Percentiles rank a stretch among this genome's conserved stretches.
These are phyloP conservation scores for Dendrobium catenatum DNA, from an alignment of 106 monocot species.

Conservation along the genomic window DNA sequence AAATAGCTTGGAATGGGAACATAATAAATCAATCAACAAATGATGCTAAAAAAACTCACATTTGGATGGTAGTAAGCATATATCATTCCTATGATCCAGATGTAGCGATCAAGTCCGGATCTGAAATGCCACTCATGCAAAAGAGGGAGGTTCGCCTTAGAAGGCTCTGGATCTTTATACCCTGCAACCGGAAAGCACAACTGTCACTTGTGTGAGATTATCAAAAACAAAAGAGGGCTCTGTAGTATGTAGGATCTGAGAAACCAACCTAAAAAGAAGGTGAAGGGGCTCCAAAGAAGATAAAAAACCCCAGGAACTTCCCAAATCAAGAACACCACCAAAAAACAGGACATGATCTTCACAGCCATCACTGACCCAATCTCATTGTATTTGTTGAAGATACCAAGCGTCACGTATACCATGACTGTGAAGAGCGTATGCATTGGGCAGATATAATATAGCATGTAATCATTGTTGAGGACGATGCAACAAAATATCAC, in stretches of 20 bases:
- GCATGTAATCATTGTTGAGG: conserved; percentile 92
- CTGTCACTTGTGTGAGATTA: background rate
- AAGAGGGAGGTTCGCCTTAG: conserved; percentile 59
- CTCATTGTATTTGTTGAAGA: conserved; percentile 93
- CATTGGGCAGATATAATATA: conserved; percentile 99
- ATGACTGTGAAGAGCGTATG: conserved; percentile 96
- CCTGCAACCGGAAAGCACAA: conserved; percentile 37
- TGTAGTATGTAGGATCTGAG: background rate
- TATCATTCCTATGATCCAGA: conserved; percentile 98
- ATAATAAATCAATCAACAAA: background rate
- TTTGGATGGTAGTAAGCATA: conserved; percentile 91
- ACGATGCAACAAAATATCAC: conserved; percentile 85
- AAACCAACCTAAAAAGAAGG: conserved; percentile 66
- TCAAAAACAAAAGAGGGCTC: background rate
- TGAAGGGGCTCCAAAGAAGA: conserved; percentile 73
- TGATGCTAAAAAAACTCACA: conserved; percentile 27
- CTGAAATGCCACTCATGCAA: conserved; percentile 98
- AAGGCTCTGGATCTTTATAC: conserved; percentile 69
- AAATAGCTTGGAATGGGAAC: background rate
- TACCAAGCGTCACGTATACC: conserved; percentile 89
- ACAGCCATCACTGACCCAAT: conserved; percentile 69
- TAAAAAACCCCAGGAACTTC: conserved; percentile 92
- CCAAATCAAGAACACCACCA: conserved; percentile 82
- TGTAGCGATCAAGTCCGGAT: conserved; percentile 94
- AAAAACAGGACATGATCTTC: conserved; percentile 63